phyloP scores from a whole-genome alignment of 176 grass and related monocot species.

The Lolium multiflorum region DNA sequence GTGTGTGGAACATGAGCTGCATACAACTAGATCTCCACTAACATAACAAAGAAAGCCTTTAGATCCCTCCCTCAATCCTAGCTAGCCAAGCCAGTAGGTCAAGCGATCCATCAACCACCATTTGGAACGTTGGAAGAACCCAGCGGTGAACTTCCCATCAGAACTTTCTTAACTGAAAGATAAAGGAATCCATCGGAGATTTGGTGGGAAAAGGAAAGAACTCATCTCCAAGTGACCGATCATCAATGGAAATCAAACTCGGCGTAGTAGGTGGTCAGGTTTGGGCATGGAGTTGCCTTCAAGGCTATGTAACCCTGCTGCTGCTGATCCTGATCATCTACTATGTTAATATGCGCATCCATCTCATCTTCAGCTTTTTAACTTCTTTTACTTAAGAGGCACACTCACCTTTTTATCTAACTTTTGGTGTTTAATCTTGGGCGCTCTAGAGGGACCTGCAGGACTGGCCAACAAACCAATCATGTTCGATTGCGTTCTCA shows the following conservation, averaged over 20 bases:
- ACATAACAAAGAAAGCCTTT: neutral
- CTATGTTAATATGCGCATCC: neutral
- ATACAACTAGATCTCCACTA: conserved; percentile 32
- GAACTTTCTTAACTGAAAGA: conserved; percentile 48
- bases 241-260: neutral
- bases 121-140: neutral
- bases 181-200: conserved; percentile 41
- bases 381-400: too few relatives aligned
- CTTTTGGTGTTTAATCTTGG: conserved; percentile 32
- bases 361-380: neutral
- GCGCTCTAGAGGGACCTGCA: conserved; percentile 3
- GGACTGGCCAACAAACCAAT: conserved; percentile 44
- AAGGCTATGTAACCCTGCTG: conserved; percentile 40
- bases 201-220: conserved; percentile 45
- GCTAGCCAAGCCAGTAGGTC: neutral
- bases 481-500: conserved; percentile 13
- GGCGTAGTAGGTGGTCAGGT: conserved; percentile 1
- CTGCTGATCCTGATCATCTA: conserved; percentile 11
- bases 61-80: neutral
- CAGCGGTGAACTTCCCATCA: neutral
- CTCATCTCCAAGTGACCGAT: conserved; percentile 22
- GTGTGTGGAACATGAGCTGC: conserved; percentile 14
- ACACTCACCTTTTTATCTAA: conserved; percentile 25
- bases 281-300: conserved; percentile 49
- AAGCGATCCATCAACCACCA: neutral